Evolutionary conservation across 2,329 filamentous ascomycete species (phyloP).

Genomic region (Pseudofabraea citricarpa): DNA sequence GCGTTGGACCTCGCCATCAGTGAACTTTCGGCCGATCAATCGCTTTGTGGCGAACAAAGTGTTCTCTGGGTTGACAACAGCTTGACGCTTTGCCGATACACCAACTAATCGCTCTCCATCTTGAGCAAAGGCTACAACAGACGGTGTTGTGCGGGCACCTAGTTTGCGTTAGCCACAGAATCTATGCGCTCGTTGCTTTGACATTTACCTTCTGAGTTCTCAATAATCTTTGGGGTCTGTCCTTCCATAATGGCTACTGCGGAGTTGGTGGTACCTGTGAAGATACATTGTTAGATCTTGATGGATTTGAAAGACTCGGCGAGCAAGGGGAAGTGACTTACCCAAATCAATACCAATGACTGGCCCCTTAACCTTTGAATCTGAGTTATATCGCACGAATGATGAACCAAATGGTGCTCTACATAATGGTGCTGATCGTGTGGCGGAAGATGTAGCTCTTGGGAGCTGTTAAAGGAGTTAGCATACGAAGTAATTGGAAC

Average conservation of each 20-base stretch:
- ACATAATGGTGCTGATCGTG: constrained; percentile 61
- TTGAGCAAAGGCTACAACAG: constrained; percentile 91
- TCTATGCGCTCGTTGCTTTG: constrained; percentile 12
- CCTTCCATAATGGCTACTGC: constrained; percentile 98
- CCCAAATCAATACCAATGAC: constrained; percentile 99
- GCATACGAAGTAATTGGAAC: constrained; percentile 1
- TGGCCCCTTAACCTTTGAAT: constrained; percentile 85
- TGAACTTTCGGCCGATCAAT: constrained; percentile 97
- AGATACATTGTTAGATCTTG: constrained; percentile 16
- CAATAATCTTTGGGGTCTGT: constrained; percentile 91
- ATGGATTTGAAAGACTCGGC: too few relatives aligned
- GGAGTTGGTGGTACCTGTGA: constrained; percentile 83
- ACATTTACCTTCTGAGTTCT: constrained; percentile 83
- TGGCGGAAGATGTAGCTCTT: constrained; percentile 64
- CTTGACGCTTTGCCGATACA: constrained; percentile 96
- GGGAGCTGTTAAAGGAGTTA: constrained; percentile 56
- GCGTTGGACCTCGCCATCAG: constrained; percentile 86
- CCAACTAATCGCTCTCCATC: constrained; percentile 94
- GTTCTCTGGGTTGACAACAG: constrained; percentile 97
- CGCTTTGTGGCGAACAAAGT: constrained; percentile 98
- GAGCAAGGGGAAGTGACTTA: constrained; percentile 36
- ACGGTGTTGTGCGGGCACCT: constrained; percentile 89
- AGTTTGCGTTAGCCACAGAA: constrained; percentile 4
- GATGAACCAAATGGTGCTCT: constrained; percentile 67
- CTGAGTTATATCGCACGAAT: constrained; percentile 75